Base-by-base conservation (phyloP, 495 filamentous ascomycete genomes). In the Penicillium samsonianum region DNA sequence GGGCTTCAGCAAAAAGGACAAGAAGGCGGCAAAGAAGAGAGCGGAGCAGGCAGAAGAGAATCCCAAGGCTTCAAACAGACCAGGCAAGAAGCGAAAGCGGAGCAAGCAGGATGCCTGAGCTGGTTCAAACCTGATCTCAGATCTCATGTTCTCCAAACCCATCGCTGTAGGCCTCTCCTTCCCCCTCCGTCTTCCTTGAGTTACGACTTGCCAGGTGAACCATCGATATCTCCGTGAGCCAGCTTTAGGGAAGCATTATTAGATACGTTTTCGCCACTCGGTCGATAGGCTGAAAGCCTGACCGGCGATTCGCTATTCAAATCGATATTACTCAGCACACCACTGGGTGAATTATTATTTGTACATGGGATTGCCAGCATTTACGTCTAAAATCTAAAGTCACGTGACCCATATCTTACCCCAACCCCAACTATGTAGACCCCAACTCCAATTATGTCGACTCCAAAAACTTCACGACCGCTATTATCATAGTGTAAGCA, bases 391-490 rank as follows among this genome's bases (percentile, higher is more conserved):
- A 14, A 7, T 12, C 11, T 5, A 3, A 23, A 26, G 14, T 42
- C 50, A 53, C 38, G 37, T 41, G 37, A 53, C 17, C 9, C 1
- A 23, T 17, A 38, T 31, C 5, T n/a, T 4, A 10, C 30, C 31
- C n/a, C 20, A 19, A 1, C 5, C 20, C 20, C n/a, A 14, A 14
- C 26, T 28, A 46, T 17, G 20, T 22, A 22, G 28, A 60, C 54
- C 30, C n/a, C 20, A 19, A n/a, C n/a, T n/a, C n/a, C 23, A 25
- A 11, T 33, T 35, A 45, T 16, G 12, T 26, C 30, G 25, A 61
- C 54, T 65, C 61, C 37, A 79, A 60, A 33, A 79, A 79, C 40
- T 72, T 70, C 12, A 79, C 62, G 25, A 77, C 76, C 48, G 70
- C 76, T 78, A 59, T 38, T 55, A 2, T 19, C 12, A 50, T 8